Evolutionary conservation across 2,329 filamentous ascomycete genomes (phyloP), one percentile per base, ranked within the genome.

Genomic region (Pseudogymnoascus sp.): DNA sequence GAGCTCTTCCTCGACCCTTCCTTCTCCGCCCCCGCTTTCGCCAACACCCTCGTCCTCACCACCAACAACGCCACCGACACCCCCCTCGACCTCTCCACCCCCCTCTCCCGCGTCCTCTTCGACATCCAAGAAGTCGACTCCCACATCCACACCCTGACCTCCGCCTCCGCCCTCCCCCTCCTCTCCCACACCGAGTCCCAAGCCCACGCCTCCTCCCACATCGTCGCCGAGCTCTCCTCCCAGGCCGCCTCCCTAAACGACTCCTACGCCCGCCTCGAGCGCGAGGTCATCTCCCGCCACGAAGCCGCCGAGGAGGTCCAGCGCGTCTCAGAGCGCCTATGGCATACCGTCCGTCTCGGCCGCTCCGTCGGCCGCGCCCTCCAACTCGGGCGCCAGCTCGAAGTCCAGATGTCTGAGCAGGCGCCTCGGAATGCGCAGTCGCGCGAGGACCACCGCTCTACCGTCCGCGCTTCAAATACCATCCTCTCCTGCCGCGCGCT

Each of bases 81-180:
- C 1, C 89, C 91, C 6, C 84, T 97, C 70, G 95, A 99, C 75
- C 88, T 99, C 64, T 93, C 92, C 5, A 97, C 95, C 15, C 93
- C 95, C 2, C 83, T 99, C 59, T 96, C 93, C 4, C 87, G 91
- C 63, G 93, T 97, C 4, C 86, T 97, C 6, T 99, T 99, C 77
- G 95, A 99, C 76, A 88, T 95, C 2, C 95, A 97, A 74, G 95
- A 97, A 76, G 89, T 99, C 68, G 93, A 97, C 77, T 96, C 93
- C 0, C 92, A 96, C 74, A 96, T 99, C 67, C 91, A 99, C 75
- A 84, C 85, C 3, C 83, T 97, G 42, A 96, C 93, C 5, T 95
- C 92, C 2, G 87, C 89, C 67, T 90, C 88, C 28, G 92, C 95
- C 2, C 78, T 93, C 0, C 90, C 92, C 0, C 81, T 99, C 28